These are phyloP conservation scores for Iodosphaeria phyllophila DNA, from an alignment of 2,329 filamentous ascomycete genomes.

Conservation along the genomic window DNA sequence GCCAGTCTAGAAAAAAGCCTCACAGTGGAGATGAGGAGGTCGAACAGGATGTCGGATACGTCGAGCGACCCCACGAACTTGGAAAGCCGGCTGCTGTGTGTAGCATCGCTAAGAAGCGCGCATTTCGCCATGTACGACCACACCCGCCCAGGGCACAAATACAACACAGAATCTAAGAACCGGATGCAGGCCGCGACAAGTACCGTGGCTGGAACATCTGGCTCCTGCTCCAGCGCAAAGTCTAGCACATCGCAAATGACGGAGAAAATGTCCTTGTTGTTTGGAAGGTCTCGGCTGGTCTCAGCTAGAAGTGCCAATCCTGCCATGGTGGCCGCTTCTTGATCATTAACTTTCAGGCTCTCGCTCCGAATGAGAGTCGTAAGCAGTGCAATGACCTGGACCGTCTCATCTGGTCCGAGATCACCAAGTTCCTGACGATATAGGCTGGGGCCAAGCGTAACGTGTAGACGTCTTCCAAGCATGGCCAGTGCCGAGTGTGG, in stretches of 20 bases:
- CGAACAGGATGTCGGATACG: conserved; percentile 55
- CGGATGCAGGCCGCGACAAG: conserved; percentile 55
- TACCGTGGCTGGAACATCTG: conserved; percentile 46
- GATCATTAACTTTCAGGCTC: conserved; percentile 16
- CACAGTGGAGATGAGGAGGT: conserved; percentile 57
- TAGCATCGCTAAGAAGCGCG: conserved; percentile 58
- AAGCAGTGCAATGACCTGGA: conserved; percentile 58
- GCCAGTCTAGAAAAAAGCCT: conserved; percentile 58
- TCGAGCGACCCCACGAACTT: conserved; percentile 71
- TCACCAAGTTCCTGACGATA: conserved; percentile 31
- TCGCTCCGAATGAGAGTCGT: conserved; percentile 46
- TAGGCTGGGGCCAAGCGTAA: conserved; percentile 38
- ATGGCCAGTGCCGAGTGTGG: conserved; percentile 65
- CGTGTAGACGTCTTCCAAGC: conserved; percentile 57
- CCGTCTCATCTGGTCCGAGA: conserved; percentile 40
- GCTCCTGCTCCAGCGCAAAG: conserved; percentile 38
- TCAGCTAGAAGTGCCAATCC: conserved; percentile 35
- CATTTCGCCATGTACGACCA: conserved; percentile 83
- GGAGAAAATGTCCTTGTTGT: conserved; percentile 56
- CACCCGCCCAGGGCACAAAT: conserved; percentile 61
- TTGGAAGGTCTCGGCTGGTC: conserved; percentile 32
- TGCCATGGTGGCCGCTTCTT: conserved; percentile 10
- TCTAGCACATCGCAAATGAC: conserved; percentile 79
- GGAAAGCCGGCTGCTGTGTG: conserved; percentile 57
- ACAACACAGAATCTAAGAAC: conserved; percentile 57